A percentile compares a stretch with the other conserved stretches of the same genome.
phyloP scores from a whole-genome alignment of 2,329 filamentous ascomycete species.

The Phyllosticta paracitricarpa region DNA sequence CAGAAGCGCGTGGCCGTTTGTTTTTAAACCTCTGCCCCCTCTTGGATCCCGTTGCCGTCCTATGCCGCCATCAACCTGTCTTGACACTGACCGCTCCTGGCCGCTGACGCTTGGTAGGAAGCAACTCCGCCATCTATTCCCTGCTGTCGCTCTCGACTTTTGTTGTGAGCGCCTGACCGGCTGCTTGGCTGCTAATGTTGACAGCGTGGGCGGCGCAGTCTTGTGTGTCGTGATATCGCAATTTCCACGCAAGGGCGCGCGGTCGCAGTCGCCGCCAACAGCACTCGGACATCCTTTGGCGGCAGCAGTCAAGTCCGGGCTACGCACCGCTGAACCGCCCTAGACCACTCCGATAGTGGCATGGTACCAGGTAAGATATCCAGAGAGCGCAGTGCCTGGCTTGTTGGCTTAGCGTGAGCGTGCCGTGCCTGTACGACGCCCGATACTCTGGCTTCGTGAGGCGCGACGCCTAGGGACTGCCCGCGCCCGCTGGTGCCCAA shows the following conservation, averaged over 20 bases:
- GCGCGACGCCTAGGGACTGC: constrained; percentile 9
- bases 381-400: background rate
- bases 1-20: background rate
- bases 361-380: background rate
- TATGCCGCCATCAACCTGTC: background rate
- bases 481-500: constrained; percentile 9
- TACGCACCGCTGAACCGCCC: background rate
- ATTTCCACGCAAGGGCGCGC: background rate
- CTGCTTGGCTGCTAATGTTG: background rate
- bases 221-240: background rate
- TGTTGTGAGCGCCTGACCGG: background rate
- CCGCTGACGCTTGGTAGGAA: background rate
- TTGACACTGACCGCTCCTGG: background rate
- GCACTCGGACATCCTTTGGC: background rate
- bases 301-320: background rate
- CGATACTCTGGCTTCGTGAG: constrained; percentile 7
- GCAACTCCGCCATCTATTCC: background rate
- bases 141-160: background rate
- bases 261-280: background rate
- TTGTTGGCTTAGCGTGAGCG: background rate
- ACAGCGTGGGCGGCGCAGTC: background rate
- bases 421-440: background rate
- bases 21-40: background rate
- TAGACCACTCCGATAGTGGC: background rate
- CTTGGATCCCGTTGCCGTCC: background rate